Evolutionary conservation across 352 stramenopile genomes (phyloP).

Genomic region (Pilasporangium apinafurcum): DNA sequence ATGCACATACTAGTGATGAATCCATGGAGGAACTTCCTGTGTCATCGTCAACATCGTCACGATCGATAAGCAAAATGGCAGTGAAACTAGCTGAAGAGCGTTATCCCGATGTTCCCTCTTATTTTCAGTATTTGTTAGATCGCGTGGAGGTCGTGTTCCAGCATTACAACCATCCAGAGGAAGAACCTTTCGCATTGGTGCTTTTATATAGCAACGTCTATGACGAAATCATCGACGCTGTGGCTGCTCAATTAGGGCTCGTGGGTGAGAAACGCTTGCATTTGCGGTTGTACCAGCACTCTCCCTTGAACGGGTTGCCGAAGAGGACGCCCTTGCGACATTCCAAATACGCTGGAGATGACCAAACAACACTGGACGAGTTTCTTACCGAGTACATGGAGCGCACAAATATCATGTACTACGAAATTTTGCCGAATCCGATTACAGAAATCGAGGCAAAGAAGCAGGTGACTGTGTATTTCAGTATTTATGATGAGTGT

Average conservation of each 20-base stretch:
- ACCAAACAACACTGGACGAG: slow-evolving; percentile 59
- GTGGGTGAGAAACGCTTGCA: slow-evolving; percentile 33
- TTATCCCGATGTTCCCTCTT: slow-evolving; percentile 68
- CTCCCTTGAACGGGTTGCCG: slow-evolving; percentile 44
- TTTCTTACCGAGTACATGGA: slow-evolving; percentile 71
- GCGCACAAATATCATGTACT: slow-evolving; percentile 62
- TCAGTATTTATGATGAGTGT: slow-evolving; percentile 72
- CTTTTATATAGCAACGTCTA: slow-evolving; percentile 71
- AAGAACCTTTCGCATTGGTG: slow-evolving; percentile 36
- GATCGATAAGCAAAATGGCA: too few relatives aligned
- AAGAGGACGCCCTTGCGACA: slow-evolving; percentile 71
- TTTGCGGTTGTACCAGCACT: slow-evolving; percentile 82
- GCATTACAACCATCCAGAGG: slow-evolving; percentile 34
- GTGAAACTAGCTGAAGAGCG: slow-evolving; percentile 15
- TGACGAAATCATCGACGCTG: slow-evolving; percentile 61
- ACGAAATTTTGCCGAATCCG: slow-evolving; percentile 58
- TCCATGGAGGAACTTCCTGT: too few relatives aligned
- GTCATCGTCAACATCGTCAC: too few relatives aligned
- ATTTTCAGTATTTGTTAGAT: slow-evolving; percentile 82
- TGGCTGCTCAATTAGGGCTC: slow-evolving; percentile 39
- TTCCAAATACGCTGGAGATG: slow-evolving; percentile 45
- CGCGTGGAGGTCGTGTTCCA: slow-evolving; percentile 72
- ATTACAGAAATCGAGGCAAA: slow-evolving; percentile 86
- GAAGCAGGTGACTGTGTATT: slow-evolving; percentile 67
- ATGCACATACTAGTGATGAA: too few relatives aligned